Base-by-base conservation (phyloP, 2,329 filamentous ascomycete species). In the Cladosporium halotolerans region DNA sequence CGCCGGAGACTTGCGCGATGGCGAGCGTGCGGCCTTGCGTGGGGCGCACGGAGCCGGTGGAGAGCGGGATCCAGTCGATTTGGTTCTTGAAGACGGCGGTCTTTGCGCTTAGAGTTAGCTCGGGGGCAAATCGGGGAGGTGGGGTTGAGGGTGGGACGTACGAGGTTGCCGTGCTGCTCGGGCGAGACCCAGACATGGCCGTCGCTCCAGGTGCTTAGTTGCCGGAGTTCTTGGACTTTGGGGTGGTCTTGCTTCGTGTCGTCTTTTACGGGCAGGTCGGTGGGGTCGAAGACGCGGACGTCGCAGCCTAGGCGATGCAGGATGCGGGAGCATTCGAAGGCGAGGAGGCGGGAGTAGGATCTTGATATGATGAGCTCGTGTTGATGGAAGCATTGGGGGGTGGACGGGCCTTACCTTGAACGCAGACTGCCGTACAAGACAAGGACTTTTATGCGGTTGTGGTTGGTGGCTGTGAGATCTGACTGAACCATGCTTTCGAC, bases 71-170 rank as follows among this genome's bases (percentile, higher is more conserved):
- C 84, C 83, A 86, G 65, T 86, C 83, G 45, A 86, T 85, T 58
- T 86, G 82, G 58, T 84, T 83, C 58, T 86, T 86, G 73, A 86
- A 86, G 0, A 85, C 79, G 3, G 76, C 81, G 0, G 82, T 85
- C 73, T 79, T 45, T 14, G 16, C 16, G 16, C 16, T 18, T 3
- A 18, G 16, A 1, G 80, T 4, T n/a, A 18, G 40, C 5, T 14
- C 6, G 42, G 9, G 28, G 33, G 9, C 11, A 4, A 18, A 2
- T 43, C 1, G 10, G 40, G 40, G 14, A 23, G 33, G 33, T 9
- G 28, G 10, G 13, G 9, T 14, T 45, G 31, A 2, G 13, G n/a
- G 31, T 33, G 31, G 52, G 45, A 60, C 72, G 60, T 52, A 80
- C 79, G 39, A 85, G 59, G 58, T 81, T 84, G 0, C 83, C 83